phyloP scores from a whole-genome alignment of 257 asterid species.

The Gentiana dahurica region DNA sequence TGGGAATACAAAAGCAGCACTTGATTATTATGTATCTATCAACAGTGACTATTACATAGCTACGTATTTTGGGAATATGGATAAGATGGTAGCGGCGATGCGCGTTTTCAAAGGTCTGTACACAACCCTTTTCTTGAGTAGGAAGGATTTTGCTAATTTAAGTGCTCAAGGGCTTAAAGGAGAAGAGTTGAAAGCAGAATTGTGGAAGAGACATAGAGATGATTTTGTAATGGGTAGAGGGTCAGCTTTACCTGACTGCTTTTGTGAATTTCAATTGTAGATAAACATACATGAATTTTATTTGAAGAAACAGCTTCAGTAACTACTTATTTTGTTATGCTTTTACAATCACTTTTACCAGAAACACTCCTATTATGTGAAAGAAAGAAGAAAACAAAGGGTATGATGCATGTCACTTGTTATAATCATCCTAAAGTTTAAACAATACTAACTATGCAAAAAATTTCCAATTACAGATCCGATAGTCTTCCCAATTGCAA shows the following conservation, averaged over 20 bases:
- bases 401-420: no score
- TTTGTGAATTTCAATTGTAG: slow-evolving; percentile 66
- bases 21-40: slow-evolving; percentile 70
- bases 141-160: slow-evolving; percentile 55
- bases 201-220: slow-evolving; percentile 81
- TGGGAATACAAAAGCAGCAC: slow-evolving; percentile 93
- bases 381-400: no score
- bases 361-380: no score
- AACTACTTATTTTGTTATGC: no score
- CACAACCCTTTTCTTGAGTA: slow-evolving; percentile 58
- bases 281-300: not conserved
- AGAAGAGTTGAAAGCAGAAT: slow-evolving; percentile 39
- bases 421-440: no score
- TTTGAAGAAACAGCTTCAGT: no score
- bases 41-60: slow-evolving; percentile 73
- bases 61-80: slow-evolving; percentile 93
- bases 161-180: slow-evolving; percentile 53
- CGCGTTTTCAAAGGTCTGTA: slow-evolving; percentile 62
- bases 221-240: slow-evolving; percentile 86
- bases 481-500: no score
- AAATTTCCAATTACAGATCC: no score
- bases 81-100: slow-evolving; percentile 98
- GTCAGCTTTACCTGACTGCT: slow-evolving; percentile 87
- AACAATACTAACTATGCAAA: no score
- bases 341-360: no score